phyloP scores from a whole-genome alignment of 2,329 filamentous ascomycete genomes.

The Xylariaceae sp. region DNA sequence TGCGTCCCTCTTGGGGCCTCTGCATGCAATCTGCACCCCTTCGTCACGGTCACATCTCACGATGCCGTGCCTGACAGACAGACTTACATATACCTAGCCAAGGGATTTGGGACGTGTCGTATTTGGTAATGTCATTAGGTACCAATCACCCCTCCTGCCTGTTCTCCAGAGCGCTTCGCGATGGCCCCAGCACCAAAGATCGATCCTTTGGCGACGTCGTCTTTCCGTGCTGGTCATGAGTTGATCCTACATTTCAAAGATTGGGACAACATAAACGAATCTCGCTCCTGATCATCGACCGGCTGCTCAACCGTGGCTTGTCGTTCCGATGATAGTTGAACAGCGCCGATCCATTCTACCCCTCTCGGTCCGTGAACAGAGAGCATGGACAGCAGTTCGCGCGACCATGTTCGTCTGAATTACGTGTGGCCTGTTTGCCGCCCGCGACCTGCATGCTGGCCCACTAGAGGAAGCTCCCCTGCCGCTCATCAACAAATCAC shows the following conservation, averaged over 20 bases:
- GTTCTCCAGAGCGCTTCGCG: neutral
- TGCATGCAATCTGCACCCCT: constrained; percentile 21
- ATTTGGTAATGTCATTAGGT: neutral
- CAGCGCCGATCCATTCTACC: neutral
- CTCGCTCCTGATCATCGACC: no score
- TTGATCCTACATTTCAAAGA: no score
- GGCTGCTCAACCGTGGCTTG: no score
- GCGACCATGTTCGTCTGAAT: constrained; percentile 2
- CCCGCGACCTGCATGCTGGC: constrained; percentile 20
- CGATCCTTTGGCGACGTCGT: no score
- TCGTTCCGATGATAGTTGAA: no score
- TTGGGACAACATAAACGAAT: no score
- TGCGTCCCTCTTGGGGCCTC: neutral
- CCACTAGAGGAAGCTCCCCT: constrained; percentile 6
- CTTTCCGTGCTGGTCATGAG: no score
- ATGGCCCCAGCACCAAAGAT: neutral
- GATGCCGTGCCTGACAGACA: constrained; percentile 11
- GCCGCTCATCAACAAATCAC: constrained; percentile 22
- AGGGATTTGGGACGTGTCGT: neutral
- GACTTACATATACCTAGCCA: neutral
- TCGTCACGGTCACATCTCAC: constrained; percentile 24
- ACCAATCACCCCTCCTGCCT: neutral
- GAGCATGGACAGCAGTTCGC: constrained; percentile 11
- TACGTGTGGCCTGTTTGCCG: constrained; percentile 21
- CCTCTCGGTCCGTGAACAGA: constrained; percentile 2